Evolutionary conservation across 2,329 filamentous ascomycete genomes (phyloP).

Genomic region (Diaporthe velutina): DNA sequence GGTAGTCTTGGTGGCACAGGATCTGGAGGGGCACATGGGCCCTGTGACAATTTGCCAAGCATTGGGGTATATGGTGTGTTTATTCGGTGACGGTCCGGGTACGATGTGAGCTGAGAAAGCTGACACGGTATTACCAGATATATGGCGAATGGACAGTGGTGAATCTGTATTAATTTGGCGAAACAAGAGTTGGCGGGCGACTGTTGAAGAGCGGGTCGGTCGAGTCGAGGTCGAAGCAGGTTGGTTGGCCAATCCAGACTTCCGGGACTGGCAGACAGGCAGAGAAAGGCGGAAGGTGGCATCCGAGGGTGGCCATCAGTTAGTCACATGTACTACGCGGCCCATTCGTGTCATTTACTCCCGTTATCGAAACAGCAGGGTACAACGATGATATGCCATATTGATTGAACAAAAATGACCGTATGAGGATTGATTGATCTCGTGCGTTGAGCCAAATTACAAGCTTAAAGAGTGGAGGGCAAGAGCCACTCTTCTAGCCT

Average conservation of each 20-base stretch:
- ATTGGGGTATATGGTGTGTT: not conserved
- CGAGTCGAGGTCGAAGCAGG: not conserved
- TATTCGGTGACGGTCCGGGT: slow-evolving; percentile 15
- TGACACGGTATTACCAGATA: not conserved
- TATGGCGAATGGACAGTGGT: not conserved
- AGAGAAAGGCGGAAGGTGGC: slow-evolving; percentile 24
- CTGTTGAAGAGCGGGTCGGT: not conserved
- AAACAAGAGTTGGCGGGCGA: not conserved
- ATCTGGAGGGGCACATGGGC: not conserved
- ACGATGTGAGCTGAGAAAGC: not conserved
- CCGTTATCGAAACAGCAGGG: not conserved
- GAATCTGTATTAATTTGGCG: not conserved
- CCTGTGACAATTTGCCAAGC: slow-evolving; percentile 20
- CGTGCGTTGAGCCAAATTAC: slow-evolving; percentile 32
- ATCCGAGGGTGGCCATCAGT: slow-evolving; percentile 23
- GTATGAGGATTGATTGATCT: not conserved
- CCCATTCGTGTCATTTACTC: not conserved
- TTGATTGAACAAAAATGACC: not conserved
- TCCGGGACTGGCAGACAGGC: not conserved
- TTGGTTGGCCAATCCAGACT: not conserved
- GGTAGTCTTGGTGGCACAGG: not conserved
- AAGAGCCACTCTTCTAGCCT: not conserved
- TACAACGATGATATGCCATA: not conserved
- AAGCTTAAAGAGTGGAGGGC: slow-evolving; percentile 34
- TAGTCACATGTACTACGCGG: slow-evolving; percentile 1